These are phyloP conservation scores for Aspergillus piperis DNA, from an alignment of 2,329 filamentous ascomycete genomes.

Conservation along the genomic window DNA sequence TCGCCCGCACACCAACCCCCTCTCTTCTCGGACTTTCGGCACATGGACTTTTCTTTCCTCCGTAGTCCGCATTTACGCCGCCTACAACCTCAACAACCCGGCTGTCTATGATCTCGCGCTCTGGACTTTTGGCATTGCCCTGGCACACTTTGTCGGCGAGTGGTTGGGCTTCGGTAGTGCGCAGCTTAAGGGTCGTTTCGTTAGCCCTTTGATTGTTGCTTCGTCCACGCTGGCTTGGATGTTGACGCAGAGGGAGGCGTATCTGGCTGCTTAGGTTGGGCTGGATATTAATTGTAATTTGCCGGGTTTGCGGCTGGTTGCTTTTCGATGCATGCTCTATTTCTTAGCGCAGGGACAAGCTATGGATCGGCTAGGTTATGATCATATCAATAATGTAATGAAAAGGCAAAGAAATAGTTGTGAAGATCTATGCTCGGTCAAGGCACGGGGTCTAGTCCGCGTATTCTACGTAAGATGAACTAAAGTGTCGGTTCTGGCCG, in stretches of 20 bases:
- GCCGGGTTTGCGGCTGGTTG: neutral
- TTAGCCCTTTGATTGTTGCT: conserved; percentile 60
- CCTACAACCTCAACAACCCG: conserved; percentile 74
- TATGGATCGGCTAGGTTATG: neutral
- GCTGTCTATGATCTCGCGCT: conserved; percentile 77
- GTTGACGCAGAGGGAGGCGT: conserved; percentile 55
- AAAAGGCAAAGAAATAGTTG: neutral
- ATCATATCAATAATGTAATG: neutral
- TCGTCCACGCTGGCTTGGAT: conserved; percentile 63
- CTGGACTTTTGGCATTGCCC: conserved; percentile 78
- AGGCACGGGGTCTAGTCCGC: neutral
- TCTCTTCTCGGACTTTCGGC: conserved; percentile 78
- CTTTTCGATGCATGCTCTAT: neutral
- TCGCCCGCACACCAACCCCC: conserved; percentile 63
- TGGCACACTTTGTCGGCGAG: conserved; percentile 77
- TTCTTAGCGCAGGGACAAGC: neutral
- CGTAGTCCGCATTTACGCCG: conserved; percentile 77
- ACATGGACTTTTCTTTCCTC: conserved; percentile 83
- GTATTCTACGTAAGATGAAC: no score
- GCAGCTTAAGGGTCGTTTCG: conserved; percentile 61
- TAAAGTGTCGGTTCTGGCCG: no score
- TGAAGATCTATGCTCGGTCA: neutral
- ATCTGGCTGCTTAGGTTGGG: conserved; percentile 30
- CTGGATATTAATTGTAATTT: conserved; percentile 10
- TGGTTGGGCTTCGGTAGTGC: conserved; percentile 77